Percentiles rank a stretch among this genome's conserved stretches.
Conservation (phyloP, 139 green algal species). For the Chlorella sp. region DNA sequence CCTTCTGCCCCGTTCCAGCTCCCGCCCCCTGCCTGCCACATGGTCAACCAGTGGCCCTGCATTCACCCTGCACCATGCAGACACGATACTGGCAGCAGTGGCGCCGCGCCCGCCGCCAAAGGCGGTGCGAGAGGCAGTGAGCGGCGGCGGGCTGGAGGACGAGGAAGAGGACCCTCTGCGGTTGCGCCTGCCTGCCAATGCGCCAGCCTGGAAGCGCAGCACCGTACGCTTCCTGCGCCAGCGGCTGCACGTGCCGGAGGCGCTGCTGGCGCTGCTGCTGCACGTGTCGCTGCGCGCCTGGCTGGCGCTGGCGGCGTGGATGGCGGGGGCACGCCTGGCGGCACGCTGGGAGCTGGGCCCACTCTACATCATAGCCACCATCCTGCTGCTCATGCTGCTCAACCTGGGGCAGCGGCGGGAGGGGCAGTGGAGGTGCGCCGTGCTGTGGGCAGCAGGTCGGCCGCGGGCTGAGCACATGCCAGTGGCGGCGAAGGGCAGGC, state of each 20-base stretch:
- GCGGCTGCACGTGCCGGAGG: slow-evolving; percentile 43
- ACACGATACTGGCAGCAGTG: slow-evolving; percentile 30
- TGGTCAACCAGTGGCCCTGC: too few species aligned
- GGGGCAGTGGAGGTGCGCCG: slow-evolving; percentile 36
- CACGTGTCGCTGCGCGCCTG: slow-evolving; percentile 18
- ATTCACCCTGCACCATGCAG: slow-evolving; percentile 1
- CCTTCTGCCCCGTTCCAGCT: background rate
- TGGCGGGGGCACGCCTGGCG: slow-evolving; percentile 39
- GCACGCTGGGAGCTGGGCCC: slow-evolving; percentile 38
- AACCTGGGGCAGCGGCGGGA: slow-evolving; percentile 60
- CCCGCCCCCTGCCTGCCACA: too few species aligned
- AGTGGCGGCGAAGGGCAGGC: too few species aligned
- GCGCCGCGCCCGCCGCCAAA: slow-evolving; percentile 11
- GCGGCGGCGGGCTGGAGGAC: slow-evolving; percentile 2
- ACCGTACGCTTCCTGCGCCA: slow-evolving; percentile 22
- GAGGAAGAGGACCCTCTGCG: slow-evolving; percentile 6
- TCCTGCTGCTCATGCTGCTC: slow-evolving; percentile 57
- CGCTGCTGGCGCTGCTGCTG: slow-evolving; percentile 40
- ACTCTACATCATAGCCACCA: slow-evolving; percentile 32
- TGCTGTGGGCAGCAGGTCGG: too few species aligned
- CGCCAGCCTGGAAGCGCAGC: background rate
- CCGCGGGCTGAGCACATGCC: too few species aligned
- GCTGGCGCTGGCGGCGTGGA: slow-evolving; percentile 49
- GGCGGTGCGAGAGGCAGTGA: slow-evolving; percentile 4
- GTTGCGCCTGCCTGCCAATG: slow-evolving; percentile 13